A percentile compares a stretch with the other conserved stretches of the same genome.
Conservation (phyloP, 1,139 yeast species). For the Suzukiozyma palmioleophila region DNA sequence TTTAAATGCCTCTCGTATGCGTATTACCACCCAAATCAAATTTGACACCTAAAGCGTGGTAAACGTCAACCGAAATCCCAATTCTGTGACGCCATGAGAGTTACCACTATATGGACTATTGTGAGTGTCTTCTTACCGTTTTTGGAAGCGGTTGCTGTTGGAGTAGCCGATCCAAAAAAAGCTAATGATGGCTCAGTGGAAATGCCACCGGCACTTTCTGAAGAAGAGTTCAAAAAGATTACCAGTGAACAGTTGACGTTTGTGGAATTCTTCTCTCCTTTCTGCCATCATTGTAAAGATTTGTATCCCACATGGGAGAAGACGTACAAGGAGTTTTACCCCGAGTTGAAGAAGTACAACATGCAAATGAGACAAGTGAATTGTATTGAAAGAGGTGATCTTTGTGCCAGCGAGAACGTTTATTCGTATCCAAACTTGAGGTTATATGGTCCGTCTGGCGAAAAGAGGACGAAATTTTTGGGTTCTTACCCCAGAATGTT, state of each 20-base stretch:
- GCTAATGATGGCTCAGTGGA: constrained; percentile 9
- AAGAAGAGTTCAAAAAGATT: constrained; percentile 38
- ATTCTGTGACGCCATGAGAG: neutral
- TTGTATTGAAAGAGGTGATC: constrained; percentile 68
- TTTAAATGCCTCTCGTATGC: too few species aligned
- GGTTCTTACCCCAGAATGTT: constrained; percentile 44
- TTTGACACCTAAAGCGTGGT: too few species aligned
- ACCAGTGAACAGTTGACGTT: constrained; percentile 47
- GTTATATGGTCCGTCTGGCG: constrained; percentile 51
- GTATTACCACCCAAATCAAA: too few species aligned
- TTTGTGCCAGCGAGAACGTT: constrained; percentile 60
- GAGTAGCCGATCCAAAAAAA: constrained; percentile 4
- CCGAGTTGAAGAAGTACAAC: constrained; percentile 34
- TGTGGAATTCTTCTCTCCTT: constrained; percentile 67
- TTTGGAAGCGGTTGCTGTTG: neutral
- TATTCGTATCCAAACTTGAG: constrained; percentile 54
- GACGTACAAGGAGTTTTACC: constrained; percentile 42
- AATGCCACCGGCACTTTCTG: constrained; percentile 25
- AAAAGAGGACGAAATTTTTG: constrained; percentile 33
- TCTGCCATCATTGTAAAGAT: constrained; percentile 63
- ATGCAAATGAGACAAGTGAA: constrained; percentile 65
- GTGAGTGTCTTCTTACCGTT: neutral
- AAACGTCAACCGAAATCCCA: too few species aligned
- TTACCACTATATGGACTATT: neutral
- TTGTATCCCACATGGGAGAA: constrained; percentile 64